Evolutionary conservation across 2,329 filamentous ascomycete genomes (phyloP).

Genomic region (Gliomastix tumulicola): DNA sequence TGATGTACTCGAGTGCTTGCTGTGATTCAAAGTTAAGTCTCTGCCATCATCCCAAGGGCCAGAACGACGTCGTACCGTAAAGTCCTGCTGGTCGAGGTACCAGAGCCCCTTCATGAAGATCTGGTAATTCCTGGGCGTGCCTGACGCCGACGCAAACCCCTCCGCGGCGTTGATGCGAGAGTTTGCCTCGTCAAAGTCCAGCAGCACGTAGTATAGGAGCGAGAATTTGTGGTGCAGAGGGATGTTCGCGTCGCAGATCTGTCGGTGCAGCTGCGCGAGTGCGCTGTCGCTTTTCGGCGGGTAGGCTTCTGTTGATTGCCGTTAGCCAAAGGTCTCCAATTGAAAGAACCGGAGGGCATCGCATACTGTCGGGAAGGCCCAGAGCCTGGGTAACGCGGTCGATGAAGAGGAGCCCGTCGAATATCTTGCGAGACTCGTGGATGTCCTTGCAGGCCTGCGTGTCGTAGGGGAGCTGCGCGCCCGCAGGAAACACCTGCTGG

Average conservation of each 20-base stretch:
- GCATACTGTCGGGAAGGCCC: conserved; percentile 59
- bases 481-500: conserved; percentile 58
- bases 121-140: conserved; percentile 69
- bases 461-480: conserved; percentile 55
- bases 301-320: conserved; percentile 55
- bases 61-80: conserved; percentile 54
- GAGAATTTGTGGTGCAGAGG: conserved; percentile 74
- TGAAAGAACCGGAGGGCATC: neutral
- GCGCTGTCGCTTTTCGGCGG: conserved; percentile 65
- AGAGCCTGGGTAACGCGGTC: conserved; percentile 68
- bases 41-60: no score
- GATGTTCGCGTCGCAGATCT: conserved; percentile 57
- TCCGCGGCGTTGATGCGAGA: conserved; percentile 43
- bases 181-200: conserved; percentile 58
- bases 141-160: conserved; percentile 52
- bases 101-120: conserved; percentile 78
- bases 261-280: conserved; percentile 62
- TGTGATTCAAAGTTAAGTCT: conserved; percentile 16
- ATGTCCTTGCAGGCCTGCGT: conserved; percentile 56
- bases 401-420: conserved; percentile 70
- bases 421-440: conserved; percentile 55
- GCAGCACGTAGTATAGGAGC: conserved; percentile 75
- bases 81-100: conserved; percentile 68
- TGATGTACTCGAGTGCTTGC: conserved; percentile 66
- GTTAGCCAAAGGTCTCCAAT: neutral